Conservation (phyloP, 768 basidiomycete genomes). For the Pisolithus sp. region DNA sequence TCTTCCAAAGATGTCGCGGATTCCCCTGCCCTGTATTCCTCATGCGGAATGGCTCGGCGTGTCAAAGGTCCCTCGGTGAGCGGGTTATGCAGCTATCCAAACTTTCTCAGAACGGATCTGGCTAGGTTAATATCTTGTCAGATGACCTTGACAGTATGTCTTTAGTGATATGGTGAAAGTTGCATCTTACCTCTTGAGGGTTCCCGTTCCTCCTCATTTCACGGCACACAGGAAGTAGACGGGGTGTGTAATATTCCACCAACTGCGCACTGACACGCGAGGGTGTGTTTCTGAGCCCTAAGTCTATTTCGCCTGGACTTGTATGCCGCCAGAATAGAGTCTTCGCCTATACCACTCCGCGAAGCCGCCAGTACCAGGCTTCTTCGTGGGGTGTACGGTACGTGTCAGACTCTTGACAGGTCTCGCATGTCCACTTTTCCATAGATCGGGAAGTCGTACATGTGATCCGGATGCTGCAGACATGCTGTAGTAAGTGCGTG, state of each 20-base stretch:
- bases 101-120: no score
- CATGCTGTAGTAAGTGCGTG: conserved; percentile 11
- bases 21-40: no score
- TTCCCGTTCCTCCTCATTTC: conserved; percentile 2
- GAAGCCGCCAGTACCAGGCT: conserved; percentile 26
- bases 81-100: no score
- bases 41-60: no score
- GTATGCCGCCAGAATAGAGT: conserved; percentile 18
- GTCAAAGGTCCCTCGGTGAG: no score
- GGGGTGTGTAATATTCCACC: conserved; percentile 30
- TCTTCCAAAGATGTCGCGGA: no score
- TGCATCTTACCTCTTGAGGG: conserved; percentile 10
- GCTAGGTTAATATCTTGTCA: no score
- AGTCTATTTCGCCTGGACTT: neutral
- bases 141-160: conserved; percentile 37
- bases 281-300: neutral
- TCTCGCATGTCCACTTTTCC: conserved; percentile 2
- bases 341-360: conserved; percentile 22
- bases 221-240: conserved; percentile 36
- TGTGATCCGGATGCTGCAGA: conserved; percentile 11
- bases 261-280: conserved; percentile 6
- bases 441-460: conserved; percentile 6
- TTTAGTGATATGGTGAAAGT: conserved; percentile 26
- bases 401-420: conserved; percentile 3
- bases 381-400: conserved; percentile 22